Evolutionary conservation across 2,329 filamentous ascomycete species (phyloP).

Genomic region (Neophaeococcomyces aloes): DNA sequence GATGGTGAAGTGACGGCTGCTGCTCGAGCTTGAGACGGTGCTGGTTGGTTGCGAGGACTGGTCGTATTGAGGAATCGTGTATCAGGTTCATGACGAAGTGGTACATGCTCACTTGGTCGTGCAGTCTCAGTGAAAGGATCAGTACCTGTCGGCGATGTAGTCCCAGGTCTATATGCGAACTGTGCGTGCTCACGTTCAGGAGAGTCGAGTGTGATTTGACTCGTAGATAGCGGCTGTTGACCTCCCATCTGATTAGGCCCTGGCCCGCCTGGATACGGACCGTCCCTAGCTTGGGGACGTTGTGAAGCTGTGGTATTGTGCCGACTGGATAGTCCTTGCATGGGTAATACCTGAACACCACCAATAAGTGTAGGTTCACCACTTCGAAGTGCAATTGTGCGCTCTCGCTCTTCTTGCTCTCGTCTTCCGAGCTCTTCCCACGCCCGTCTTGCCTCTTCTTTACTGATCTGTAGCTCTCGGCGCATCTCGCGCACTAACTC

Average conservation of each 20-base stretch:
- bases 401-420: conserved; percentile 85
- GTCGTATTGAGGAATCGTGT: conserved; percentile 20
- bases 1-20: conserved; percentile 5
- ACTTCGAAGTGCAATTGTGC: conserved; percentile 71
- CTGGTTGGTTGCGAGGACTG: conserved; percentile 1
- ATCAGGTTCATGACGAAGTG: conserved; percentile 30
- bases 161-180: conserved; percentile 40
- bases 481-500: conserved; percentile 81
- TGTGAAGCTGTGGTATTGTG: conserved; percentile 35
- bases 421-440: conserved; percentile 94
- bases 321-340: conserved; percentile 59
- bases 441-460: conserved; percentile 85
- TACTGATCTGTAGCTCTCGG: conserved; percentile 85
- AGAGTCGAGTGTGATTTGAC: conserved; percentile 23
- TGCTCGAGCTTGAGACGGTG: conserved; percentile 7
- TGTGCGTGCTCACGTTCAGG: conserved; percentile 32
- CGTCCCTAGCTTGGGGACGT: conserved; percentile 37
- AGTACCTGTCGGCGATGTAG: conserved; percentile 45
- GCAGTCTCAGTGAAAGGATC: conserved; percentile 50
- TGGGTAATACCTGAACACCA: conserved; percentile 89
- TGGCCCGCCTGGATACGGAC: conserved; percentile 31
- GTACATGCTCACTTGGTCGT: conserved; percentile 25
- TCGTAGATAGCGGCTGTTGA: conserved; percentile 19
- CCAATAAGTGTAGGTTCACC: conserved; percentile 83
- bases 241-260: conserved; percentile 25